Evolutionary conservation across 345 rosid genomes (phyloP), one percentile per base, ranked within the genome.

Genomic region (Raphanus raphanistrum): DNA sequence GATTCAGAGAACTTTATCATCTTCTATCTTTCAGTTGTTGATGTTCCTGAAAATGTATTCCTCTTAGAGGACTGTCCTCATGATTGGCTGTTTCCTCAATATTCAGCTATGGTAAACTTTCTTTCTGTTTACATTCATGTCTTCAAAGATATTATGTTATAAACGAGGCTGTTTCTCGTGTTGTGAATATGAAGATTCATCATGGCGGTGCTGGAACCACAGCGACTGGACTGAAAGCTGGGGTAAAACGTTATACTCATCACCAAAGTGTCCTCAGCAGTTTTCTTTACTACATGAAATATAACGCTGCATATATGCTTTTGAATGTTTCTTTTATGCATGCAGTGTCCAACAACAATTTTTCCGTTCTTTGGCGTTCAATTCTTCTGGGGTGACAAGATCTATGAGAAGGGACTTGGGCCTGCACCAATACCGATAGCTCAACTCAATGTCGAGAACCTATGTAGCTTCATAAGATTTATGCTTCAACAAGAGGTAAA

Each of bases 131-230:
- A 59, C 60, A 66, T 41, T 60, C 10, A 48, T 21, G 35, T 67
- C 64, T 68, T n/a, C 17, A 28, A 43, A 27, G 64, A 48, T 1
- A 21, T 15, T 52, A 73, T 62, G 32, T 27, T 73, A 57, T 38
- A 17, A 67, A 4, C 38, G 27, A 68, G 65, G 63, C 31, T 52
- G 7, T 54, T 54, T 55, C 74, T 68, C 13, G 16, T 78, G 13
- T 66, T 71, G 63, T 54, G 59, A 60, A 63, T 73, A 29, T 80
- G 66, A 84, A 95, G 99, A 93, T 95, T 80, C 99, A 95, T 83
- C 99, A 95, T 48, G 99, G 98, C 7, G 99, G 99, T 66, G 99
- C 99, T 35, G 99, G 98, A 80, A 95, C 99, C 33, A 92, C 99
- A 3, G 99, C 99, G 45, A 87, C 97, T 0, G 99, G 99, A 79